phyloP scores from a whole-genome alignment of 176 grass and related monocot genomes.

The Phragmites australis region DNA sequence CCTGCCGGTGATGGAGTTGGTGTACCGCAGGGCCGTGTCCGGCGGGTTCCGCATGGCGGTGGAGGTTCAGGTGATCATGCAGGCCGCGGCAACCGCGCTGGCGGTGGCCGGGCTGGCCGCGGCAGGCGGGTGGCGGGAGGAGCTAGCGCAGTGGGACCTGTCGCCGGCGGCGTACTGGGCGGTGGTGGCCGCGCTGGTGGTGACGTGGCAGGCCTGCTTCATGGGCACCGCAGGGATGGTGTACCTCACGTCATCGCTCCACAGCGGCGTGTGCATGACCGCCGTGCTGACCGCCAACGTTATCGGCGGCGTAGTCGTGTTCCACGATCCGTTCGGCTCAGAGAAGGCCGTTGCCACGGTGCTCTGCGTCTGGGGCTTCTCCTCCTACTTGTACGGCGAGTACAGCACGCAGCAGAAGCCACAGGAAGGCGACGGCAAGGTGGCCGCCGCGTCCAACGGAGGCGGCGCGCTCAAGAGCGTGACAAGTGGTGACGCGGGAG shows the following conservation, averaged over 20 bases:
- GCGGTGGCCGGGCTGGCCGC: constrained; percentile 55
- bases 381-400: constrained; percentile 83
- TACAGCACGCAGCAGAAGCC: constrained; percentile 45
- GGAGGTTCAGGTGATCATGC: constrained; percentile 90
- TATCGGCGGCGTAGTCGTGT: constrained; percentile 68
- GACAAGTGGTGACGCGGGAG: constrained; percentile 23
- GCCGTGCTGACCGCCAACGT: constrained; percentile 82
- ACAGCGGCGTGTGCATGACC: constrained; percentile 96
- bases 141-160: constrained; percentile 58
- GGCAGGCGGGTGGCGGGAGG: constrained; percentile 37
- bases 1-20: constrained; percentile 82
- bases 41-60: constrained; percentile 69
- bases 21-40: constrained; percentile 60
- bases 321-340: constrained; percentile 65
- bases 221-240: constrained; percentile 89
- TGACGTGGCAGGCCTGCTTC: constrained; percentile 91
- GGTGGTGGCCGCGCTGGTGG: constrained; percentile 52
- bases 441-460: constrained; percentile 33
- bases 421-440: constrained; percentile 45
- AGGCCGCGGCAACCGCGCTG: constrained; percentile 78
- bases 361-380: constrained; percentile 90
- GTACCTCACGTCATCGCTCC: constrained; percentile 83
- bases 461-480: constrained; percentile 31
- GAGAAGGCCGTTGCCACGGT: constrained; percentile 71
- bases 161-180: constrained; percentile 60